Conservation (phyloP, 2,329 filamentous ascomycete species). For the Aspergillus transmontanensis region DNA sequence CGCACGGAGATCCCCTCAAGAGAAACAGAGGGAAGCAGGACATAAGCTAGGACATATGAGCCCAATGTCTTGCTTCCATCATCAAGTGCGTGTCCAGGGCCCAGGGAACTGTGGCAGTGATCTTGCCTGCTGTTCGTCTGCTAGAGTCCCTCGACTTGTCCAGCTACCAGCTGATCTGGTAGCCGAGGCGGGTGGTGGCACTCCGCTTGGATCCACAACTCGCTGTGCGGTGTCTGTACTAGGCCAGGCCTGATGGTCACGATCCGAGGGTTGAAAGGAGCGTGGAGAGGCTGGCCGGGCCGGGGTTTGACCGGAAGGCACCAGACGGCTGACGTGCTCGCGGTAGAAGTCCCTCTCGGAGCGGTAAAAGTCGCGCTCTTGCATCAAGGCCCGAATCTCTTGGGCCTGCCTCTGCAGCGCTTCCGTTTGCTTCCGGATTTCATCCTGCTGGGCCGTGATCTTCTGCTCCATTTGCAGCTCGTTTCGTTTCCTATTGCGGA, state of each 20-base stretch:
- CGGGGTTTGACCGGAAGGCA: conserved; percentile 30
- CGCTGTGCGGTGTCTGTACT: conserved; percentile 12
- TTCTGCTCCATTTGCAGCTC: conserved; percentile 44
- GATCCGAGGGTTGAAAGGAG: conserved; percentile 14
- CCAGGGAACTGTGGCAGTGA: conserved; percentile 18
- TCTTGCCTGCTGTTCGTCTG: conserved; percentile 18
- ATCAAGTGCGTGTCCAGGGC: conserved; percentile 20
- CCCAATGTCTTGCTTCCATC: neutral
- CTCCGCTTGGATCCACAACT: conserved; percentile 11
- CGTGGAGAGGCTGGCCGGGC: conserved; percentile 37
- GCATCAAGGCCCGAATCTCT: conserved; percentile 34
- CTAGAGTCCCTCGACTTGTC: conserved; percentile 10
- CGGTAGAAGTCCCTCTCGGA: conserved; percentile 45
- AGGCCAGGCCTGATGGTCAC: conserved; percentile 17
- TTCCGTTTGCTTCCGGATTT: conserved; percentile 36
- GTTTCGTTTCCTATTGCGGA: conserved; percentile 45
- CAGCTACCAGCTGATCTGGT: conserved; percentile 18
- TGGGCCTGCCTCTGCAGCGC: conserved; percentile 34
- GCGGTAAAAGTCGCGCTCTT: conserved; percentile 44
- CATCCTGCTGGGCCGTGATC: conserved; percentile 39
- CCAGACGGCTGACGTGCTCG: conserved; percentile 32
- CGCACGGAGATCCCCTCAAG: neutral
- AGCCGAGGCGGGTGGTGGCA: conserved; percentile 5
- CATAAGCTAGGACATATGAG: neutral
- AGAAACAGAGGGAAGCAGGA: neutral